Conservation (phyloP, 345 rosid genomes). For the Ailanthus altissimus region DNA sequence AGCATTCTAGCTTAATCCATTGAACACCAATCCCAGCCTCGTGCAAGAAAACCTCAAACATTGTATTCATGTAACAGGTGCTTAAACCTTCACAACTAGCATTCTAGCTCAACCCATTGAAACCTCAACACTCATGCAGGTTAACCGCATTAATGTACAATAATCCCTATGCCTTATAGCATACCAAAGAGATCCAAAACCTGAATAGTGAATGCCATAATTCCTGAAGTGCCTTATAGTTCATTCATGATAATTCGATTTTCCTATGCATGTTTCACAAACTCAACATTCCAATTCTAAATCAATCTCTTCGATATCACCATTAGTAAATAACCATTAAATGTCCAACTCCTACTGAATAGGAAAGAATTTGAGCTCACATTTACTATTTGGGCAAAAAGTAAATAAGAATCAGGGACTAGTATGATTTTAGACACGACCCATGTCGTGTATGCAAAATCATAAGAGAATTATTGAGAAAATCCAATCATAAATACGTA, state of each 20-base stretch:
- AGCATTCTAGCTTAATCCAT: not conserved
- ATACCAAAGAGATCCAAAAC: not conserved
- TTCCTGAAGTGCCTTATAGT: constrained; percentile 12
- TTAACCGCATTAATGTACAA: not conserved
- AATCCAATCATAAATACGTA: not conserved
- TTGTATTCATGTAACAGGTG: not conserved
- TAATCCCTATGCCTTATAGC: not conserved
- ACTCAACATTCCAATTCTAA: not conserved
- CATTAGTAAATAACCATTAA: not conserved
- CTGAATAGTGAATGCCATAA: not conserved
- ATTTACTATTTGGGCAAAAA: not conserved
- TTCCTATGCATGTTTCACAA: not conserved
- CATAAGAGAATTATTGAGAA: not conserved
- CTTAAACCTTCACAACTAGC: not conserved
- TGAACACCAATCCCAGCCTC: not conserved
- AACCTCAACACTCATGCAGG: not conserved
- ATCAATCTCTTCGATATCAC: not conserved
- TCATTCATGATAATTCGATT: not conserved
- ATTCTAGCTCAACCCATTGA: not conserved
- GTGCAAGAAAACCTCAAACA: not conserved
- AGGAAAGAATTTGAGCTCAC: not conserved
- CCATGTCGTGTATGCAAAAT: not conserved
- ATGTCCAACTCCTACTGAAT: not conserved
- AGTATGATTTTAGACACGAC: not conserved
- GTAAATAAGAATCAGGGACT: not conserved